Evolutionary conservation across 2,329 filamentous ascomycete genomes (phyloP), one percentile per base, ranked within the genome.

Genomic region (Tolypocladium ophioglossoides): DNA sequence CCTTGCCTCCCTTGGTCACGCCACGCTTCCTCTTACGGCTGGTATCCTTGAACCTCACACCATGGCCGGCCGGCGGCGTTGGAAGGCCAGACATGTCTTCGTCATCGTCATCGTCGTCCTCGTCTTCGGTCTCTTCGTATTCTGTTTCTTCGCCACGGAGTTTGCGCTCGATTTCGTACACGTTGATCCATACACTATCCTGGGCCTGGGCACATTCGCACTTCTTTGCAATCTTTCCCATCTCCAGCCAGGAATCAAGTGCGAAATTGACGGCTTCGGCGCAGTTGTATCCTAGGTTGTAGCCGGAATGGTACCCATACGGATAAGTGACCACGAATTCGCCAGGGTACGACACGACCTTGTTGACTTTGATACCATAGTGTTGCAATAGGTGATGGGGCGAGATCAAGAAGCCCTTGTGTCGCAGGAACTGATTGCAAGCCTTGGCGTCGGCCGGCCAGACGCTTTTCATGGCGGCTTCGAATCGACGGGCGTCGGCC

Each of bases 251-350:
- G 34, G 89, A 87, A 61, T 96, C 91, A 10, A 95, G 85, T 6
- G 92, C 94, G 69, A 99, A 99, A 68, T 99, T 99, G 73, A 99
- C 94, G 9, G 94, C 96, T 68, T 99, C 94, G 32, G 94, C 94
- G 70, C 94, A 99, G 68, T 99, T 99, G 74, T 99, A 99, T 18
- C 95, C 94, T 39, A 99, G 76, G 63, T 99, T 99, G 70, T 95
- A 99, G 5, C 94, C 94, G 6, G 94, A 99, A 67, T 99, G 94
- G 68, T 99, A 99, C 24, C 94, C 94, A 64, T 97, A 99, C 0
- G 94, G 94, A 67, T 96, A 99, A 0, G 94, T 99, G 59, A 99
- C 95, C 57, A 99, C 91, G 60, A 99, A 99, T 66, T 99, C 94
- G 56, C 94, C 92, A 58, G 96, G 94, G 62, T 96, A 91, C 51